Conservation (phyloP, 768 basidiomycete species). For the Piloderma croceum region DNA sequence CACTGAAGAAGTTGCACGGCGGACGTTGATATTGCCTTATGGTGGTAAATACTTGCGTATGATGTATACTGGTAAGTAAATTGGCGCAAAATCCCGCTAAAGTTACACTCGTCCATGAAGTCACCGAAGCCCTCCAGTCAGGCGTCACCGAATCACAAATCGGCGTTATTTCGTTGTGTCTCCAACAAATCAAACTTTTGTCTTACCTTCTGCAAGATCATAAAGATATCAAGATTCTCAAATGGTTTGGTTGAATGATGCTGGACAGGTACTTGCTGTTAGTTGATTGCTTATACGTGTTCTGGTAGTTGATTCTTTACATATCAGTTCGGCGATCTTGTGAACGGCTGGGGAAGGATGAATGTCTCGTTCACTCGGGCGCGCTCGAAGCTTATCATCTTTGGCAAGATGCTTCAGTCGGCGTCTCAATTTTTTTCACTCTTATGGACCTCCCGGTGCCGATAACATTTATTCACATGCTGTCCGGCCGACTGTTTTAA, state of each 20-base stretch:
- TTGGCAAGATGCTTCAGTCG: constrained; percentile 72
- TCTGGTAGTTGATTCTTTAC: background rate
- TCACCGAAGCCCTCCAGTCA: constrained; percentile 60
- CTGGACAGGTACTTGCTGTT: constrained; percentile 60
- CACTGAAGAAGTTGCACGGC: too few species aligned
- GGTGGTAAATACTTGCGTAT: too few species aligned
- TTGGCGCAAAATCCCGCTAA: constrained; percentile 89
- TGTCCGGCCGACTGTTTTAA: too few species aligned
- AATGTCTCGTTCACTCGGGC: constrained; percentile 97
- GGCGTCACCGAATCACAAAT: constrained; percentile 70
- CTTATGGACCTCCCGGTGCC: constrained; percentile 65
- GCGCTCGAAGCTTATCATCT: constrained; percentile 80
- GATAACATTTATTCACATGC: constrained; percentile 42
- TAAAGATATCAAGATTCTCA: constrained; percentile 73
- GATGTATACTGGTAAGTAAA: too few species aligned
- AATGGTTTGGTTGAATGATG: constrained; percentile 83
- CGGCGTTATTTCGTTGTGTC: constrained; percentile 86
- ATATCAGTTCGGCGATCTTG: constrained; percentile 73
- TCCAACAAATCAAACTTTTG: constrained; percentile 92
- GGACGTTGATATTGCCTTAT: too few species aligned
- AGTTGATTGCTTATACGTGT: background rate
- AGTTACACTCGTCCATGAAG: constrained; percentile 60
- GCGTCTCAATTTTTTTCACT: constrained; percentile 71
- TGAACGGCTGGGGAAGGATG: constrained; percentile 94
- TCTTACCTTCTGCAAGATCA: constrained; percentile 53